These are phyloP conservation scores for Solanum clarkiae DNA, from an alignment of 257 asterid genomes.

Conservation along the genomic window DNA sequence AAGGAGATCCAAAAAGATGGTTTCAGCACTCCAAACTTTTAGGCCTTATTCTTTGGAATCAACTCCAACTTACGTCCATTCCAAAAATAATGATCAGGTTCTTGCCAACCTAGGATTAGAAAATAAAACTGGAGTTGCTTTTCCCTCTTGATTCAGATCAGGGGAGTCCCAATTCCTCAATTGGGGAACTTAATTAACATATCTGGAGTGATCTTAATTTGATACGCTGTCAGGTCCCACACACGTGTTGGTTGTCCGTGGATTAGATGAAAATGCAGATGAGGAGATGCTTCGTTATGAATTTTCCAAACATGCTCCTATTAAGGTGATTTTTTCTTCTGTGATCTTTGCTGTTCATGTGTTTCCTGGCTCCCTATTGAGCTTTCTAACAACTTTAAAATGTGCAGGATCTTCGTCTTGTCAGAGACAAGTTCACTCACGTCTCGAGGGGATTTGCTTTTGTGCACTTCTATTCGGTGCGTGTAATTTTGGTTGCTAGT, in stretches of 20 bases:
- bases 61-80: background rate
- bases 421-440: constrained; percentile 95
- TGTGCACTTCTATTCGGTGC: constrained; percentile 80
- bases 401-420: constrained; percentile 89
- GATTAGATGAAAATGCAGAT: constrained; percentile 97
- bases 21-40: background rate
- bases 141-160: background rate
- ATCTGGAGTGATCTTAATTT: background rate
- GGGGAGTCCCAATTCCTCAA: background rate
- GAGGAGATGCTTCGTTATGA: constrained; percentile 99
- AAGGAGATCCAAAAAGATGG: background rate
- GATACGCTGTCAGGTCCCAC: constrained; percentile 63
- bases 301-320: constrained; percentile 89
- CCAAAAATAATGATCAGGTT: background rate
- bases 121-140: background rate
- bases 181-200: background rate
- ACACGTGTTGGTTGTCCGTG: constrained; percentile 96
- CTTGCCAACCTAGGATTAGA: background rate
- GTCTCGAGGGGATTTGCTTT: constrained; percentile 98
- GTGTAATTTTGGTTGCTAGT: constrained; percentile 3
- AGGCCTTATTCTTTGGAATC: background rate
- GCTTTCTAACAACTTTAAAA: constrained; percentile 2
- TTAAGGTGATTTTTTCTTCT: constrained; percentile 42
- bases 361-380: background rate
- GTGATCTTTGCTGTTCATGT: background rate